Percentiles rank a stretch among this genome's conserved stretches.
phyloP scores from a whole-genome alignment of 1,284 basidiomycete genomes.

The Athelia sp. region DNA sequence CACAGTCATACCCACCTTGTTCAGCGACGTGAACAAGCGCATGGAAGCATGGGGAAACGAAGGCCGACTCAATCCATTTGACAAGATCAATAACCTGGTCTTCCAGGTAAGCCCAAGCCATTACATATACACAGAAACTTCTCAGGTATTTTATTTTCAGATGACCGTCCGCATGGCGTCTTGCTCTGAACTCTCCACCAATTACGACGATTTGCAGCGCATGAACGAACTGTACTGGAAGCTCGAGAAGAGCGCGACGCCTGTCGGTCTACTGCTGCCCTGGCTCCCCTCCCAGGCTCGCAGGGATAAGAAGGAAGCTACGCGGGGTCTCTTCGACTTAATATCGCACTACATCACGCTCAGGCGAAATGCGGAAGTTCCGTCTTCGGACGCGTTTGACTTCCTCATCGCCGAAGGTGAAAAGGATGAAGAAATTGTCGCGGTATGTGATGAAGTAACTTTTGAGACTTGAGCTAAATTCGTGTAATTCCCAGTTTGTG shows the following conservation, averaged over 20 bases:
- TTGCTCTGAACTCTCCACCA: slow-evolving; percentile 28
- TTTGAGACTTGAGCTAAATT: neutral
- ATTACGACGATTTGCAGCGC: slow-evolving; percentile 18
- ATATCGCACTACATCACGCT: slow-evolving; percentile 23
- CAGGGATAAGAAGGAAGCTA: slow-evolving; percentile 22
- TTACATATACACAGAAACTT: too few species aligned
- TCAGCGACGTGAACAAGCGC: too few species aligned
- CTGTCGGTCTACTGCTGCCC: slow-evolving; percentile 27
- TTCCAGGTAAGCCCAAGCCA: too few species aligned
- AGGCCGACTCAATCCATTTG: slow-evolving; percentile 29
- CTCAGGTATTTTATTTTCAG: too few species aligned
- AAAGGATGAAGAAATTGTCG: slow-evolving; percentile 22
- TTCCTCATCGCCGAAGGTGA: slow-evolving; percentile 24
- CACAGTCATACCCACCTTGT: slow-evolving; percentile 25
- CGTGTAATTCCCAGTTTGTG: slow-evolving; percentile 19
- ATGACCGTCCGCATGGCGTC: slow-evolving; percentile 31
- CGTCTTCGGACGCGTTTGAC: slow-evolving; percentile 27
- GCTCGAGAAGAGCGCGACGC: slow-evolving; percentile 28
- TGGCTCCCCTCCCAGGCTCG: slow-evolving; percentile 29
- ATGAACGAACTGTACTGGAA: slow-evolving; percentile 24
- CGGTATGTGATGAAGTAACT: slow-evolving; percentile 17
- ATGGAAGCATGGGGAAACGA: slow-evolving; percentile 25
- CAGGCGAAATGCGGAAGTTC: slow-evolving; percentile 18
- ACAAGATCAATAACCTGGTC: slow-evolving; percentile 30
- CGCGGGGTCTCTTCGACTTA: slow-evolving; percentile 21